phyloP scores from a whole-genome alignment of 2,329 filamentous ascomycete species.

The Diaporthe nobilis region DNA sequence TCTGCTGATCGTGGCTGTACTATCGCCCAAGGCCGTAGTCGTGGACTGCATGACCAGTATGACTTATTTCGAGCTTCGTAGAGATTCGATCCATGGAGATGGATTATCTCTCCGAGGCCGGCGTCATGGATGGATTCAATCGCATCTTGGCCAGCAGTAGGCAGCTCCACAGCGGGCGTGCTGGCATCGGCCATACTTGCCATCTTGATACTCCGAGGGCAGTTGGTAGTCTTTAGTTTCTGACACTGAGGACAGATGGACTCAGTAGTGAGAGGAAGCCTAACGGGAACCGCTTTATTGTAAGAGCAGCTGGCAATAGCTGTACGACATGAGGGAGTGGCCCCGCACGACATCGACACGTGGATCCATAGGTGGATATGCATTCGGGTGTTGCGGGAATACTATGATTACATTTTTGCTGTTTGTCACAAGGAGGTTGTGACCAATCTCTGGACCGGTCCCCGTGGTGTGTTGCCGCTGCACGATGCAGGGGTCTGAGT shows the following conservation, averaged over 20 bases:
- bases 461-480: not conserved
- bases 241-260: not conserved
- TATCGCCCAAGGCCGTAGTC: not conserved
- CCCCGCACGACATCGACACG: not conserved
- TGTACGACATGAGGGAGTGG: not conserved
- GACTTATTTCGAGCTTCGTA: not conserved
- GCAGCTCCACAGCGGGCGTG: not conserved
- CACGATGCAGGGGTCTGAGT: not conserved
- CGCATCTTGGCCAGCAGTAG: not conserved
- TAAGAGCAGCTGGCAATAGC: not conserved
- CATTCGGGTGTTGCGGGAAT: not conserved
- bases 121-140: not conserved
- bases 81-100: not conserved
- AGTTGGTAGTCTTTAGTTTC: not conserved
- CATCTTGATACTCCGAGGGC: not conserved
- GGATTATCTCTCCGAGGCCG: not conserved
- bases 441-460: not conserved
- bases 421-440: not conserved
- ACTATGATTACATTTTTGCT: not conserved
- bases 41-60: not conserved
- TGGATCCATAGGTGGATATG: not conserved
- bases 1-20: not conserved
- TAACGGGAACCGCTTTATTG: not conserved
- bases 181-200: not conserved
- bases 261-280: not conserved